These are phyloP conservation scores for Thelonectria discophora DNA, from an alignment of 2,329 filamentous ascomycete species.

Conservation along the genomic window DNA sequence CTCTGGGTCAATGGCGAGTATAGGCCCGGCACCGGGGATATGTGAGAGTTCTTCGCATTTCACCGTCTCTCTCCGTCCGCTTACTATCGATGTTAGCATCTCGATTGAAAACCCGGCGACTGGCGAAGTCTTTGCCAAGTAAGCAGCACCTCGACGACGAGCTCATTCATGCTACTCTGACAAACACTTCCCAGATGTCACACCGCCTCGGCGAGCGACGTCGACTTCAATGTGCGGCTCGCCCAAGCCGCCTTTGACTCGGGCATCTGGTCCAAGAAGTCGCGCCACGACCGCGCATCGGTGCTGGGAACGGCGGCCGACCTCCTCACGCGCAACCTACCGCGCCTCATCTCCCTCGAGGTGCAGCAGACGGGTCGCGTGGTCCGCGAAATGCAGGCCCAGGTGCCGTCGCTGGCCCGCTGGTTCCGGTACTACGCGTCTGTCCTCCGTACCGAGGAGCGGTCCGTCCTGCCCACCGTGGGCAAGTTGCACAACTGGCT, in stretches of 20 bases:
- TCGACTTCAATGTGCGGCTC: conserved; percentile 40
- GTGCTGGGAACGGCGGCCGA: conserved; percentile 68
- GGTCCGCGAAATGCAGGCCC: conserved; percentile 74
- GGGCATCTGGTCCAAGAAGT: conserved; percentile 69
- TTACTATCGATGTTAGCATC: conserved; percentile 50
- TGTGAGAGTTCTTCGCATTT: conserved; percentile 50
- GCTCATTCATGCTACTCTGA: not conserved
- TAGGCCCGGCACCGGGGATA: conserved; percentile 52
- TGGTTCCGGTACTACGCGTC: conserved; percentile 79
- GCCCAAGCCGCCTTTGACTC: conserved; percentile 74
- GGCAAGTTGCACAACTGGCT: conserved; percentile 68
- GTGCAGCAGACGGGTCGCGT: conserved; percentile 74
- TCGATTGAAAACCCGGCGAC: conserved; percentile 63
- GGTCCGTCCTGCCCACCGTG: conserved; percentile 70
- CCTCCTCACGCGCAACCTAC: conserved; percentile 62
- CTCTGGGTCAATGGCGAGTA: conserved; percentile 42
- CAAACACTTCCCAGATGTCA: conserved; percentile 35
- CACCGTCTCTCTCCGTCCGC: not conserved
- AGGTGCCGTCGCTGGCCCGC: conserved; percentile 70
- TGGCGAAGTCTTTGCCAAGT: conserved; percentile 61
- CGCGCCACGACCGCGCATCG: conserved; percentile 66
- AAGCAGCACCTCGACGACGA: conserved; percentile 31
- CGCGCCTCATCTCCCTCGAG: conserved; percentile 68
- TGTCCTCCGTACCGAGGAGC: conserved; percentile 72
- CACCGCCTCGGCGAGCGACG: conserved; percentile 42